A percentile compares a stretch with the other conserved stretches of the same genome.
These are phyloP conservation scores for Kluyveromyces nonfermentans DNA, from an alignment of 805 yeast species.

Conservation along the genomic window DNA sequence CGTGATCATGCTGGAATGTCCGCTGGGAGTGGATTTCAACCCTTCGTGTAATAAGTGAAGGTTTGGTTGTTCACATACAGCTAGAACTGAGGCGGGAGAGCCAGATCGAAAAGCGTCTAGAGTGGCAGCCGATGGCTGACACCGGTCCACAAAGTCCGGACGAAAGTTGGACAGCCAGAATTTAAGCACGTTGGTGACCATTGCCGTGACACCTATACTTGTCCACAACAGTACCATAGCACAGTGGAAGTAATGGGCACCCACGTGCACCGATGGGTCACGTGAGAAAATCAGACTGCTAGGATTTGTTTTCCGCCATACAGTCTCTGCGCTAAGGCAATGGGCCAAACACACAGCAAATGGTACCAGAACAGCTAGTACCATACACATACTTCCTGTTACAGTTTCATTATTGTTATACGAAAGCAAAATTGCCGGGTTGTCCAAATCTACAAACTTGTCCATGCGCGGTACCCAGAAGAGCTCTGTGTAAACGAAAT, in stretches of 20 bases:
- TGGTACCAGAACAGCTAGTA: constrained; percentile 11
- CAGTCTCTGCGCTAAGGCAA: constrained; percentile 1
- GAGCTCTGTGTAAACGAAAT: constrained; percentile 6
- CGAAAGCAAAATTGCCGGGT: constrained; percentile 13
- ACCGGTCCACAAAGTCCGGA: constrained; percentile 25
- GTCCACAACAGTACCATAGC: constrained; percentile 2
- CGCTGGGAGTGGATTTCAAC: constrained; percentile 26
- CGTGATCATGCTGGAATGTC: constrained; percentile 25
- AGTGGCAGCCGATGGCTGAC: constrained; percentile 11
- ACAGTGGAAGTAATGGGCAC: constrained; percentile 2
- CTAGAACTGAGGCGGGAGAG: constrained; percentile 9
- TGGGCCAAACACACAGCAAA: constrained; percentile 3
- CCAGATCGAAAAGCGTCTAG: constrained; percentile 2
- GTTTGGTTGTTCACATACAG: constrained; percentile 15
- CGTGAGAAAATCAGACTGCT: not conserved
- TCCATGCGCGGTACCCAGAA: constrained; percentile 3
- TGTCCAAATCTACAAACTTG: constrained; percentile 8
- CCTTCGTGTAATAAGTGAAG: constrained; percentile 19
- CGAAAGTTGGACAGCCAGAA: constrained; percentile 20
- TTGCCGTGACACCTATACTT: constrained; percentile 17
- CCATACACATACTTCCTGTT: constrained; percentile 13
- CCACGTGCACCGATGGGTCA: not conserved
- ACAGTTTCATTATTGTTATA: constrained; percentile 17
- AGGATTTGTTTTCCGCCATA: not conserved
- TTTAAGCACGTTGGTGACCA: constrained; percentile 20